These are phyloP conservation scores for Aschersonia sp. DNA, from an alignment of 2,329 filamentous ascomycete genomes.

Conservation along the genomic window DNA sequence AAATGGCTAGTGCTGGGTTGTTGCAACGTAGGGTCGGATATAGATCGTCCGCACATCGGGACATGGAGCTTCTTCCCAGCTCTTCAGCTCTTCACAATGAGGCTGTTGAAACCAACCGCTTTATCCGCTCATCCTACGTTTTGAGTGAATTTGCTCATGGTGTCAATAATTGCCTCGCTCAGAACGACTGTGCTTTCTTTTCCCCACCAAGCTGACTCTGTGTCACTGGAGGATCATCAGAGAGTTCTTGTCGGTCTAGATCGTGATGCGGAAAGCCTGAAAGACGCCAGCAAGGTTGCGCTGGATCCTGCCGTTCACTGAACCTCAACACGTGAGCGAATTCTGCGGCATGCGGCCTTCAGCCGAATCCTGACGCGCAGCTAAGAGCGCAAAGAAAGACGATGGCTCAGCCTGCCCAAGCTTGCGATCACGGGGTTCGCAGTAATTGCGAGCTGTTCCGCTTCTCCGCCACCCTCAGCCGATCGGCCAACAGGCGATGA, in stretches of 20 bases:
- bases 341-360: neutral
- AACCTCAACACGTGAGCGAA: neutral
- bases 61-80: neutral
- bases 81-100: neutral
- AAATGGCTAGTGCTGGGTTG: too few species aligned
- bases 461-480: neutral
- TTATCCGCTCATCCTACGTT: neutral
- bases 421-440: neutral
- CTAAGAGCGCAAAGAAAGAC: neutral
- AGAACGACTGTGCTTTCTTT: too few species aligned
- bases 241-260: too few species aligned
- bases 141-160: too few species aligned
- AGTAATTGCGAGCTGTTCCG: neutral
- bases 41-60: neutral
- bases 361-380: neutral
- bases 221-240: too few species aligned
- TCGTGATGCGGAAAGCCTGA: neutral
- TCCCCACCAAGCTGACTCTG: too few species aligned
- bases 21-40: neutral
- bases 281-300: neutral
- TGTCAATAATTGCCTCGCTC: too few species aligned
- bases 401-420: neutral
- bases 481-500: neutral
- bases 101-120: neutral
- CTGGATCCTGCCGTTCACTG: neutral